These are phyloP conservation scores for Citrus mangshanensis DNA, from an alignment of 345 rosid species.

Conservation along the genomic window DNA sequence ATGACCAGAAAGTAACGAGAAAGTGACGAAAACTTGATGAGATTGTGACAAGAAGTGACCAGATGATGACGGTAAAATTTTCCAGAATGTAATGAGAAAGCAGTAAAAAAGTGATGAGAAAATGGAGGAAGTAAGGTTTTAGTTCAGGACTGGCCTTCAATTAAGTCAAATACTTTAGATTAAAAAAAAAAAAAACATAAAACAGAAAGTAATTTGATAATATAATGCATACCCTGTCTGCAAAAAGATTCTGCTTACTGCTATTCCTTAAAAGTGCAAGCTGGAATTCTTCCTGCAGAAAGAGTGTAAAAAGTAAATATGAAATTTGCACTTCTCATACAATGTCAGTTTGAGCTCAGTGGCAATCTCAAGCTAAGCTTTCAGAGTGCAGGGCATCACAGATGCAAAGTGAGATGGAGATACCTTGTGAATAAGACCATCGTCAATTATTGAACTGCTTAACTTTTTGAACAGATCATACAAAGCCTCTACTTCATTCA, in stretches of 20 bases:
- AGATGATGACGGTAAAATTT: too few species aligned
- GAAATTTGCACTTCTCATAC: not conserved
- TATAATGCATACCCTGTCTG: conserved; percentile 44
- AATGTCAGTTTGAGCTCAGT: too few species aligned
- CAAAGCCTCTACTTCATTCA: conserved; percentile 76
- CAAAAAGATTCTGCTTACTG: conserved; percentile 45
- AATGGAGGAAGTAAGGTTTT: too few species aligned
- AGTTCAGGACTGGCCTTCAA: not conserved
- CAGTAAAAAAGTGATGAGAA: too few species aligned
- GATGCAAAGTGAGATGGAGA: not conserved
- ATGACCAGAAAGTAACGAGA: too few species aligned
- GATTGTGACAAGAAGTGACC: too few species aligned
- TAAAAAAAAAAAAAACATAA: not conserved
- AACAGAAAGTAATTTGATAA: not conserved
- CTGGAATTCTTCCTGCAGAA: conserved; percentile 52
- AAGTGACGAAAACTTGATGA: not conserved
- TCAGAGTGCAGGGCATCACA: not conserved
- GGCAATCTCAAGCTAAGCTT: not conserved
- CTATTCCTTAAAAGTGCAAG: conserved; percentile 45
- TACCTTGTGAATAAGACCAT: conserved; percentile 66
- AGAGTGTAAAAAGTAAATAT: not conserved
- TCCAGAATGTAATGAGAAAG: too few species aligned
- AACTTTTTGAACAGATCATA: conserved; percentile 63
- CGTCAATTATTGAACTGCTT: conserved; percentile 52
- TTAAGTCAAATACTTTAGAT: not conserved